A percentile compares a stretch with the other conserved stretches of the same genome.
phyloP scores from a whole-genome alignment of 129 eudicot genomes.

The Silybum marianum region DNA sequence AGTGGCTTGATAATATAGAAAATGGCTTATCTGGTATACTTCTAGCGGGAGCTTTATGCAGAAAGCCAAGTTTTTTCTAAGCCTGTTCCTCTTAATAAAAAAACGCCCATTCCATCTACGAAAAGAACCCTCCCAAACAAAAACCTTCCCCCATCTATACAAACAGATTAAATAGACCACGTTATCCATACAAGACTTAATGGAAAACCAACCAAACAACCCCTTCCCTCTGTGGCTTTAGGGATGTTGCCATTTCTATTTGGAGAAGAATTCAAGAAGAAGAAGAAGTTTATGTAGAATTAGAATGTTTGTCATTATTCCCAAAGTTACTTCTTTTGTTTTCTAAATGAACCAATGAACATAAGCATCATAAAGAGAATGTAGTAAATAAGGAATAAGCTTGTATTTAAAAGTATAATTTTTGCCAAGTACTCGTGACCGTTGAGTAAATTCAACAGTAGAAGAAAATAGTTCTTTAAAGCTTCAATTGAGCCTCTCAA shows the following conservation, averaged over 20 bases:
- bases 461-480: constrained; percentile 5
- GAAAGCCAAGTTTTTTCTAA: no score
- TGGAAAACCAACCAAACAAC: no score
- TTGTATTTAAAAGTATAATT: background rate
- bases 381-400: constrained; percentile 1
- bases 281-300: background rate
- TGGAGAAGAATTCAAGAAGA: background rate
- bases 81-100: no score
- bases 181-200: no score
- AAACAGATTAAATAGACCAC: no score
- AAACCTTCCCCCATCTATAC: no score
- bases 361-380: background rate
- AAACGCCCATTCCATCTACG: no score
- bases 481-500: constrained; percentile 1
- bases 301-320: background rate
- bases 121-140: no score
- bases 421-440: background rate
- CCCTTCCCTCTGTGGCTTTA: background rate
- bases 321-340: background rate
- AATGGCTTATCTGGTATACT: no score
- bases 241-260: background rate
- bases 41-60: no score
- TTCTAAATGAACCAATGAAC: constrained; percentile 1
- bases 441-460: background rate
- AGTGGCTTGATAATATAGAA: no score